Evolutionary conservation across 768 basidiomycete species (phyloP).

Genomic region (Lentinus brumalis): DNA sequence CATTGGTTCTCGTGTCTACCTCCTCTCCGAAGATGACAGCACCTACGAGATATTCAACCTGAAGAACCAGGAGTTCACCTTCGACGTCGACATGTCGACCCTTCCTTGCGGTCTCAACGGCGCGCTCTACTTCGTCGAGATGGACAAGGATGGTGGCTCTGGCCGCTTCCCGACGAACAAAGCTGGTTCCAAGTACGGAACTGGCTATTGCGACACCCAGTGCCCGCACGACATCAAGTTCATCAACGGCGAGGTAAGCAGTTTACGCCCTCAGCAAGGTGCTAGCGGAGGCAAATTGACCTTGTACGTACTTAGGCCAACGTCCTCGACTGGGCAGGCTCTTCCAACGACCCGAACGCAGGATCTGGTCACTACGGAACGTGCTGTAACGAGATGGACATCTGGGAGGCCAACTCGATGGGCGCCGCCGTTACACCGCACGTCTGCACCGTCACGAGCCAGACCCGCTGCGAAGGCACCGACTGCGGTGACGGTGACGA

Average conservation of each 20-base stretch:
- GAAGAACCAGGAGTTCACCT: constrained; percentile 57
- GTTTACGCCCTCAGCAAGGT: too few relatives aligned
- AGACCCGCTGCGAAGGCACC: constrained; percentile 47
- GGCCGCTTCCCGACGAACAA: constrained; percentile 51
- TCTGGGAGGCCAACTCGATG: constrained; percentile 37
- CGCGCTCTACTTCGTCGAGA: constrained; percentile 60
- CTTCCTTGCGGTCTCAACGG: constrained; percentile 62
- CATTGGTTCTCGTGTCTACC: constrained; percentile 46
- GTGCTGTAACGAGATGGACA: constrained; percentile 38
- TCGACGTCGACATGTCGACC: constrained; percentile 60
- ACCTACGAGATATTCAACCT: constrained; percentile 52
- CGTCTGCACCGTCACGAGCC: constrained; percentile 40
- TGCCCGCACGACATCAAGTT: constrained; percentile 62
- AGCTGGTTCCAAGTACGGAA: constrained; percentile 62
- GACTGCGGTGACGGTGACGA: constrained; percentile 36
- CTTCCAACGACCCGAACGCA: constrained; percentile 28
- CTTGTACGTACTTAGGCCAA: constrained; percentile 26
- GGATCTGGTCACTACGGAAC: constrained; percentile 32
- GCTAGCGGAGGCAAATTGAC: too few relatives aligned
- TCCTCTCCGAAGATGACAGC: constrained; percentile 44
- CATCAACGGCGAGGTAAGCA: constrained; percentile 52
- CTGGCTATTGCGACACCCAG: constrained; percentile 68
- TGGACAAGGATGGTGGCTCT: constrained; percentile 58
- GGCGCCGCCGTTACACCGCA: constrained; percentile 33
- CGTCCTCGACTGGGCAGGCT: constrained; percentile 27